phyloP scores from a whole-genome alignment of 1,139 yeast genomes.

The Debaryomyces robertsiae region DNA sequence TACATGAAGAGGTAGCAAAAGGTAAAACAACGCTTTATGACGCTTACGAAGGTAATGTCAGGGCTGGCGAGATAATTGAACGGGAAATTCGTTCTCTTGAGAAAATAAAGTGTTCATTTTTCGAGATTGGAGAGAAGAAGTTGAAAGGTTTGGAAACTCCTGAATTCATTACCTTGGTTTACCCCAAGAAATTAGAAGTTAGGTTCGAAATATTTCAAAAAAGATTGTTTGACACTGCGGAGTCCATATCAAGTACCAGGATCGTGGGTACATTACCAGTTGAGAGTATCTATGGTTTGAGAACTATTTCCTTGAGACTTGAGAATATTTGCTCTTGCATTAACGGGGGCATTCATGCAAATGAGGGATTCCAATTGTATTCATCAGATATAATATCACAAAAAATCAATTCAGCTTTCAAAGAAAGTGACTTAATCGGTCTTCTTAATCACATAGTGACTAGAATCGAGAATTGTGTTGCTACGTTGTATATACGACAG shows the following conservation, averaged over 20 bases:
- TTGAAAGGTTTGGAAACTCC: slow-evolving; percentile 95
- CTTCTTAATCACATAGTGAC: slow-evolving; percentile 65
- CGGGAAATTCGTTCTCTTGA: slow-evolving; percentile 67
- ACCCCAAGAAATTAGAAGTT: slow-evolving; percentile 65
- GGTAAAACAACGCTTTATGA: slow-evolving; percentile 46
- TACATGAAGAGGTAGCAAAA: slow-evolving; percentile 50
- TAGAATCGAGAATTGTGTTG: slow-evolving; percentile 59
- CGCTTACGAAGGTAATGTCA: slow-evolving; percentile 63
- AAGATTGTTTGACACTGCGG: slow-evolving; percentile 24
- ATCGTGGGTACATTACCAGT: slow-evolving; percentile 45
- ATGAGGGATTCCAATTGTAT: slow-evolving; percentile 31
- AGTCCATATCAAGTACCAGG: slow-evolving; percentile 24
- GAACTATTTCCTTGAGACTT: slow-evolving; percentile 51
- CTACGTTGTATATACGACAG: slow-evolving; percentile 38
- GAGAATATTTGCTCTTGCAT: slow-evolving; percentile 49
- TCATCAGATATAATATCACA: slow-evolving; percentile 30
- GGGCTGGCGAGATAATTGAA: slow-evolving; percentile 65
- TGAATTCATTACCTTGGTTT: slow-evolving; percentile 78
- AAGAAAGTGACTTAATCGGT: slow-evolving; percentile 43
- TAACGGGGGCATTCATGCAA: slow-evolving; percentile 31
- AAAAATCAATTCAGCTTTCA: slow-evolving; percentile 27
- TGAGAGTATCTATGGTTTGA: slow-evolving; percentile 48
- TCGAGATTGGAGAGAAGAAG: slow-evolving; percentile 81
- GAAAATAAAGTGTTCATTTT: slow-evolving; percentile 69
- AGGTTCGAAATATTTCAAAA: slow-evolving; percentile 53